These are phyloP conservation scores for Umbelopsis sp. DNA, from an alignment of 371 early-diverging fungal species.

Conservation along the genomic window DNA sequence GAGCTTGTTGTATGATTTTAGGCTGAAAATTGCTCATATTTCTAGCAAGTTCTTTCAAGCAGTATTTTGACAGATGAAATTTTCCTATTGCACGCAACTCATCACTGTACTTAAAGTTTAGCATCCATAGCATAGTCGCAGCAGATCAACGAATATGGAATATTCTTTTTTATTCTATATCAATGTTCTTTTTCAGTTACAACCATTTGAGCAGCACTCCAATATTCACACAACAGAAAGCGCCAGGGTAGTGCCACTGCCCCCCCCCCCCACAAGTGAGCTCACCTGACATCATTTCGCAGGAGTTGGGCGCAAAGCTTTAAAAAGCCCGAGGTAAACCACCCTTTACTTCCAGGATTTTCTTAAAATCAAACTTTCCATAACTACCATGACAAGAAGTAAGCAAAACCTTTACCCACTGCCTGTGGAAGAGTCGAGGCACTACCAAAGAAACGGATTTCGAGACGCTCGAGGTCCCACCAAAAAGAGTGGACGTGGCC, in stretches of 20 bases:
- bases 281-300: slow-evolving; percentile 17
- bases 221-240: not conserved
- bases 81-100: too few species aligned
- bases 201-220: too few species aligned
- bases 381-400: slow-evolving; percentile 2
- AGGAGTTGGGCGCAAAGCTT: slow-evolving; percentile 9
- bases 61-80: too few species aligned
- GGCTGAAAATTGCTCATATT: too few species aligned
- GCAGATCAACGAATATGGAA: too few species aligned
- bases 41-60: too few species aligned
- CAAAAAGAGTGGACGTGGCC: slow-evolving; percentile 15
- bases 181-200: too few species aligned
- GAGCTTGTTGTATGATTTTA: too few species aligned
- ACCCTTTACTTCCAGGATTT: not conserved
- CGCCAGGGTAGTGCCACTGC: not conserved
- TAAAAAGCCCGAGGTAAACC: not conserved
- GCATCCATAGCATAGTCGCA: too few species aligned
- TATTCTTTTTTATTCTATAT: too few species aligned
- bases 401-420: slow-evolving; percentile 15
- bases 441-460: not conserved
- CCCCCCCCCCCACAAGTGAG: slow-evolving; percentile 2
- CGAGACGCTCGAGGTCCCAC: slow-evolving; percentile 5
- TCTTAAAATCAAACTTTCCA: not conserved
- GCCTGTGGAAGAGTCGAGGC: slow-evolving; percentile 7
- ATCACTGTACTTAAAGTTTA: too few species aligned